Evolutionary conservation across 768 basidiomycete genomes (phyloP), one percentile per base, ranked within the genome.

Genomic region (Macrolepiota fuliginosa): DNA sequence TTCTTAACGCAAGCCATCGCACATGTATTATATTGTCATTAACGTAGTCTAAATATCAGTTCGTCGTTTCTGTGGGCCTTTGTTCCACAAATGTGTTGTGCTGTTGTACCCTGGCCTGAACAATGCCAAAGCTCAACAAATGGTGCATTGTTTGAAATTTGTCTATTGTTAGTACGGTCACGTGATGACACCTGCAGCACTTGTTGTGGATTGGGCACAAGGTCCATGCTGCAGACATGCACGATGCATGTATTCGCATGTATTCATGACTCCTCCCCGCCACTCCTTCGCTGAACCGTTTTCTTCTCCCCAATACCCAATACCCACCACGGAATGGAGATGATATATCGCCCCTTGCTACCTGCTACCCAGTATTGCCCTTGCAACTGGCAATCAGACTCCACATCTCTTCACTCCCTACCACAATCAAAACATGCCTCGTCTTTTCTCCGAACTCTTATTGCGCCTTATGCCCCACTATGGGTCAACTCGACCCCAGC

Each of bases 191-290:
- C 56, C 22, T 29, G 29, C 46, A 22, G 13, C 49, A 22, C 24
- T 58, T 58, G 57, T 58, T 32, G 32, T 50, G 32, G 47, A 50
- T 57, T 57, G 56, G 56, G 35, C 24, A 57, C 56, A 57, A 57
- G 25, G 56, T 47, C 56, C 56, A 47, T 47, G 56, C 32, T 50
- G 46, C 37, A 37, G 36, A 47, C 46, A 11, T 24, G 40, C 57
- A 58, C 47, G 19, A 36, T 51, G 49, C 56, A 7, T 32, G 3
- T 32, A 32, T 32, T 32, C 29, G 29, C 42, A 37, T 27, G 39
- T 58, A 58, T 58, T 35, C 36, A 40, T 29, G 25, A 39, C 57
- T 12, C 47, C 12, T 39, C 19, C 36, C 11, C 35, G 24, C 37
- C 46, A 39, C 57, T 15, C 32, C 32, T 35, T 13, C 24, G 29